Conservation (phyloP, 805 yeast species). For the Yarrowia sp. region DNA sequence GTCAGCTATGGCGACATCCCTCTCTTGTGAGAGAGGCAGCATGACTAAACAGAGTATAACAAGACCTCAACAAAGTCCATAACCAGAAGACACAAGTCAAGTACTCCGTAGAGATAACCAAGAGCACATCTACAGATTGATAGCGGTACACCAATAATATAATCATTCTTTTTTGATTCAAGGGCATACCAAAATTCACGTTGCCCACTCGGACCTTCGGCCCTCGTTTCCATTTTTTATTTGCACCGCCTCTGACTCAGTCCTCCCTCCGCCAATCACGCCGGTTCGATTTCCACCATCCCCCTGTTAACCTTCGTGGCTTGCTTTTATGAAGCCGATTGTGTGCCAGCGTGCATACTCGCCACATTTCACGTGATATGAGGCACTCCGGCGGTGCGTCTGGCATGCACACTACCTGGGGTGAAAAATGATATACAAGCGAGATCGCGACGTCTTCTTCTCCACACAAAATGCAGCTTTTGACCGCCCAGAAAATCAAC, state of each 20-base stretch:
- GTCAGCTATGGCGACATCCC: too few relatives aligned
- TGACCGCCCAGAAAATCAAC: background rate
- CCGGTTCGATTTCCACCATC: background rate
- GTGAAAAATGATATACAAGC: background rate
- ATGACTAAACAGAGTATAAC: too few relatives aligned
- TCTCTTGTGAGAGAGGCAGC: too few relatives aligned
- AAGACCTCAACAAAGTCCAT: too few relatives aligned
- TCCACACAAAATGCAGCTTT: slow-evolving; percentile 2
- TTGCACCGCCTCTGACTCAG: slow-evolving; percentile 10
- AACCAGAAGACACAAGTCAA: too few relatives aligned
- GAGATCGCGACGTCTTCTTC: background rate
- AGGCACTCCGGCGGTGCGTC: background rate
- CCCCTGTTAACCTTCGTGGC: slow-evolving; percentile 34
- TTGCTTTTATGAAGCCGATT: slow-evolving; percentile 32
- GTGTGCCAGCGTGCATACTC: slow-evolving; percentile 8
- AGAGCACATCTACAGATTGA: too few relatives aligned
- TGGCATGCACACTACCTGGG: background rate
- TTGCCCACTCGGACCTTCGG: too few relatives aligned
- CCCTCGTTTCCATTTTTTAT: too few relatives aligned
- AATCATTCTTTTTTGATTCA: background rate
- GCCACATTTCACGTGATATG: slow-evolving; percentile 26
- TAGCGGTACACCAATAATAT: too few relatives aligned
- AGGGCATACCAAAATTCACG: too few relatives aligned
- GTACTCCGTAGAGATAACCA: too few relatives aligned
- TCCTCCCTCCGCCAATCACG: background rate